Base-by-base conservation (phyloP, 1,139 yeast genomes). In the Wickerhamomyces sp. region DNA sequence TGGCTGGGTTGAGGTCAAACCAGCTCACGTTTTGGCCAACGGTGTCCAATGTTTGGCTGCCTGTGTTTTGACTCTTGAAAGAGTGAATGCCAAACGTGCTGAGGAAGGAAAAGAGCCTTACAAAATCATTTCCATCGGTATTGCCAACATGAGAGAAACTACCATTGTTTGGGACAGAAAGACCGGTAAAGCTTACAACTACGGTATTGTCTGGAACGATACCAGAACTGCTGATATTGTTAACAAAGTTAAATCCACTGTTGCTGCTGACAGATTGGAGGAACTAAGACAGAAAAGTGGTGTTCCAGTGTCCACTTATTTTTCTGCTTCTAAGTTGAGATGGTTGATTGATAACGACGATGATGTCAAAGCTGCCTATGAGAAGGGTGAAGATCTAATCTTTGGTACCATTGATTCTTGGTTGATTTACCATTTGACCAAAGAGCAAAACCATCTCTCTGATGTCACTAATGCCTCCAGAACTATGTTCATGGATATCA, bases 331-430 rank as follows among this genome's bases (percentile, higher is more conserved):
- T 28, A 89, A 89, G 62, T 73, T 88, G 54, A 75, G 86, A 51
- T 89, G 97, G 97, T 66, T 89, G 45, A 66, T 88, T 45, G 94
- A 89, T 55, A 85, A 89, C 57, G 82, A 79, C 49, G 77, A 75
- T 30, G 66, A 61, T n/a, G 84, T 85, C 32, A 65, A 73, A 45
- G 75, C 75, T 32, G 80, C 81, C 40, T 86, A 87, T 58, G 88
- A 84, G 40, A 51, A 54, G 22, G 93, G 89, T 34, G 85, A 81
- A 42, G 68, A 75, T 15, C 69, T 89, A 55, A 81, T 86, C 81
- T 88, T 89, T 58, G 96, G 96, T 39, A 89, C 97, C 26, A 84
- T 89, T 36, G 97, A 89, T 61, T 79, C 95, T 23, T 89, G 97
- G 97, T 72, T 89, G 51, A 78, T 89, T 45, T 87, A 85, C 62